Base-by-base conservation (phyloP, 441 rosid genomes). In the Pelargonium myrrhifolium region DNA sequence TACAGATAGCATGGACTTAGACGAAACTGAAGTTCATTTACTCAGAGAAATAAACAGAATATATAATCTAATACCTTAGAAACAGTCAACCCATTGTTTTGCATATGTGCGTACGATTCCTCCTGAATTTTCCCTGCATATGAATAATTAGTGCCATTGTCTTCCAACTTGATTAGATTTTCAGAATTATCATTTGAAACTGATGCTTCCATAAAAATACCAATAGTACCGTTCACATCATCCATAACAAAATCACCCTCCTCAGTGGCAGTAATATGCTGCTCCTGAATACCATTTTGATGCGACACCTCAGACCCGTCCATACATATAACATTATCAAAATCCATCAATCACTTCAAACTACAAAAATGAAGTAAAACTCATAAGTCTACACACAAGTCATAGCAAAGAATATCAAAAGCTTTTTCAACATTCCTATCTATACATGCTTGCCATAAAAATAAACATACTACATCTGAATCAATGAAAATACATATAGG, bases 301-400 rank as follows among this genome's bases (percentile, higher is more conserved):
- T 76, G 79, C 76, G 68, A 77, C 18, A 61, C 62, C 73, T 86
- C 93, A 71, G 72, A 70, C 77, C 84, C 90, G 73, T 75, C 84
- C 61, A 39, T 51, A 9, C 76, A 77, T 60, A 74, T 65, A 47
- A 74, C 24, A 59, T 64, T 71, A 69, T 83, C 86, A 7, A 79
- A 70, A 61, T 91, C 97, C 99, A 94, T 94, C 55, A 28, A 68
- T 67, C 76, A 82, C 86, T 85, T 71, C 61, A 74, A 77, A 62
- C 65, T 68, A 72, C n/a, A 70, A 62, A 66, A 39, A 71, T 40
- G 8, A 18, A 55, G 60, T 9, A 8, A 18, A 55, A 17, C 60
- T 22, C 60, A 17, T 55, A 9, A 55, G 60, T 9, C 8, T 8
- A 2, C 8, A 55, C 24, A 55, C 12, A 74, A 62, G 64, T 58